phyloP scores from a whole-genome alignment of 768 basidiomycete genomes.

The Krasilnikovozyma curviuscula region DNA sequence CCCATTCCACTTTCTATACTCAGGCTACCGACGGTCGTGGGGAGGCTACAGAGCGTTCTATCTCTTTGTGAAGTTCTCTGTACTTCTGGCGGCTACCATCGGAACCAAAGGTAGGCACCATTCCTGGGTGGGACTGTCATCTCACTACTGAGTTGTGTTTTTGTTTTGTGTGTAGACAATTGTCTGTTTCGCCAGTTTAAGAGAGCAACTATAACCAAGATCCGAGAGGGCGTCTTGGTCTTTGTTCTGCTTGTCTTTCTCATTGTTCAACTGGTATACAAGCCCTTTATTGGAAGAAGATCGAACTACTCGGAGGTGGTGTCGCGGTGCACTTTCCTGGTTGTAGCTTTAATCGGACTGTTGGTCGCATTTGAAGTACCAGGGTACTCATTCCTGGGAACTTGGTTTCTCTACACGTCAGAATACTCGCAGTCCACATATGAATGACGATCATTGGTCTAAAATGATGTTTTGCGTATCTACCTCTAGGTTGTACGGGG shows the following conservation, averaged over 20 bases:
- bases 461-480: background rate
- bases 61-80: constrained; percentile 50
- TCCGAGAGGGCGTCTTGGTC: constrained; percentile 45
- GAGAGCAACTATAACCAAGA: constrained; percentile 35
- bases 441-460: background rate
- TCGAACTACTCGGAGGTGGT: constrained; percentile 51
- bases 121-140: background rate
- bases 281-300: constrained; percentile 49
- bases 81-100: constrained; percentile 44
- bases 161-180: constrained; percentile 31
- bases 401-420: constrained; percentile 46
- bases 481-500: background rate
- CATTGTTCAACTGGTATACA: constrained; percentile 38
- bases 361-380: constrained; percentile 42
- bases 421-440: constrained; percentile 15
- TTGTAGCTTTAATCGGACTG: constrained; percentile 45
- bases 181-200: constrained; percentile 46
- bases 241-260: constrained; percentile 42
- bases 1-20: constrained; percentile 51
- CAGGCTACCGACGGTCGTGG: constrained; percentile 54
- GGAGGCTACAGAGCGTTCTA: constrained; percentile 37
- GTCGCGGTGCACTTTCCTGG: constrained; percentile 49
- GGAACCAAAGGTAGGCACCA: constrained; percentile 31
- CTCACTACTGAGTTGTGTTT: background rate
- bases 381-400: constrained; percentile 35